A percentile compares a stretch with the other conserved stretches of the same genome.
Conservation (phyloP, 345 rosid genomes). For the Adansonia digitata region DNA sequence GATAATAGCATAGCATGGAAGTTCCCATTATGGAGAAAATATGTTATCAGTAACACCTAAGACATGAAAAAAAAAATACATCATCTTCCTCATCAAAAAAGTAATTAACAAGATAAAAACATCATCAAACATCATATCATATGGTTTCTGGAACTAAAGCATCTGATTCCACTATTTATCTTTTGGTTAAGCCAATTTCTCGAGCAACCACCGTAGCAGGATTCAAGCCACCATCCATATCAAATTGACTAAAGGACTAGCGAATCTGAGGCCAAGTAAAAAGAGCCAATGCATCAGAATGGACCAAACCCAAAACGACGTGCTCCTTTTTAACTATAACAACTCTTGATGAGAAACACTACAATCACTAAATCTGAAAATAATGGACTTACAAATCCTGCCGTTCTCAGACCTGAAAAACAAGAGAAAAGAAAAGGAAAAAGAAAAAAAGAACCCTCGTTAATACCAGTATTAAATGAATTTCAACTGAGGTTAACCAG, state of each 20-base stretch:
- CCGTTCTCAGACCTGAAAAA: conserved; percentile 5
- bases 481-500: background rate
- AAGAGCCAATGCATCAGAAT: conserved; percentile 1
- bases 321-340: background rate
- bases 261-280: background rate
- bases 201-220: background rate
- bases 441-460: background rate
- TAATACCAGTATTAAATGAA: conserved; percentile 8
- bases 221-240: conserved; percentile 4
- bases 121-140: conserved; percentile 4
- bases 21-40: background rate
- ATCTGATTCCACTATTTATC: background rate
- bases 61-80: conserved; percentile 8
- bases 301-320: background rate
- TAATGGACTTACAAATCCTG: background rate
- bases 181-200: background rate
- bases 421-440: background rate
- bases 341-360: background rate
- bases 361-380: conserved; percentile 6
- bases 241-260: background rate
- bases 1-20: background rate
- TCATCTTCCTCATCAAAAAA: conserved; percentile 10
- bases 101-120: background rate
- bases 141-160: background rate
- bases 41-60: conserved; percentile 11